Evolutionary conservation across 2,329 filamentous ascomycete species (phyloP), one percentile per base, ranked within the genome.

Genomic region (Pseudogymnoascus sp.): DNA sequence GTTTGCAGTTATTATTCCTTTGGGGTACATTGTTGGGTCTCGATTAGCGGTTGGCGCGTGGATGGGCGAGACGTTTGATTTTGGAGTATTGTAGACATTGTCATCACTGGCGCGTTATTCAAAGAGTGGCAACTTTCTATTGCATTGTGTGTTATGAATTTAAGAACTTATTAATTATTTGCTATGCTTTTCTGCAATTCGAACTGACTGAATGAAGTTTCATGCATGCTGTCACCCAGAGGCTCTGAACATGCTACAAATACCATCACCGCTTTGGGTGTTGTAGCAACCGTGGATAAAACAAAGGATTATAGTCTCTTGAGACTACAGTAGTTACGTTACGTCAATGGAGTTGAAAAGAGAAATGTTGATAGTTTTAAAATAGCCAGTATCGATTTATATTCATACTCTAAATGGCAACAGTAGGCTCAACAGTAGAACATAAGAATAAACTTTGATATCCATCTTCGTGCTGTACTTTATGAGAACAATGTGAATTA

Each of bases 61-160:
- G 49, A 34, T 34, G 49, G 49, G 49, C n/a, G 25, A 56, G 49
- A 56, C 49, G 16, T 56, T 34, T 56, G 49, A 3, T 56, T 56
- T 56, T 56, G 49, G 49, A 28, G 49, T 56, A 56, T 21, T 56
- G 49, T 56, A 56, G 49, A 56, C 28, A 18, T 56, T 56, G 49
- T 56, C 49, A 56, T 56, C 49, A 56, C 28, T 56, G 49, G 49
- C 49, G 28, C 49, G 49, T 34, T 53, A 28, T 56, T 56, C 16
- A 34, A 34, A 56, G 28, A 34, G 28, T n/a, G 28, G 49, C 49
- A 56, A 56, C 25, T 21, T 56, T 34, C n/a, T 34, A 34, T 56
- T 56, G 49, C n/a, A 56, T 56, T 11, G 49, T 56, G 49, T 34
- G 49, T 56, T 56, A 56, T 56, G 49, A 56, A 56, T 56, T 56